Conservation (phyloP, 1,284 basidiomycete genomes). For the Singerocomus inundabilis region DNA sequence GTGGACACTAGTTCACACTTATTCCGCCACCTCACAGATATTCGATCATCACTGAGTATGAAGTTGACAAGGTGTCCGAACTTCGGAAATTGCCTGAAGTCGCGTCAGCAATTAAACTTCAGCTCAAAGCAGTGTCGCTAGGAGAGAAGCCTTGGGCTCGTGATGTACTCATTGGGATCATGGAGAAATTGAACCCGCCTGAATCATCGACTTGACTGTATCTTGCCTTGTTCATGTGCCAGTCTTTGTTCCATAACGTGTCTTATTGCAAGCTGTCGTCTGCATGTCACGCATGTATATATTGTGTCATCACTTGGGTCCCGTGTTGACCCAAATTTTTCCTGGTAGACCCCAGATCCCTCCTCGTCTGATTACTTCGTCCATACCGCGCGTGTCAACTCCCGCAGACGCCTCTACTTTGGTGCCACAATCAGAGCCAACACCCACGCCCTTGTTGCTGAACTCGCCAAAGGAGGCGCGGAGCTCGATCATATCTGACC, state of each 20-base stretch:
- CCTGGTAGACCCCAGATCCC: constrained; percentile 35
- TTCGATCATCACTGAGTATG: constrained; percentile 12
- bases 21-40: constrained; percentile 15
- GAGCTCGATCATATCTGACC: constrained; percentile 25
- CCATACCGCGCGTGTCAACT: constrained; percentile 33
- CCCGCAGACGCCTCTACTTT: constrained; percentile 28
- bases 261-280: neutral
- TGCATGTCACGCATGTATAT: neutral
- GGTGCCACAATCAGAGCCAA: constrained; percentile 23
- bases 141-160: constrained; percentile 31
- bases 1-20: constrained; percentile 24
- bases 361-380: constrained; percentile 33
- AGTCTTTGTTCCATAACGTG: neutral
- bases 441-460: constrained; percentile 15
- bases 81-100: constrained; percentile 25
- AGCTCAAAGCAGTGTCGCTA: constrained; percentile 23
- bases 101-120: constrained; percentile 18
- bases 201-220: constrained; percentile 3
- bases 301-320: constrained; percentile 20
- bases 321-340: constrained; percentile 29
- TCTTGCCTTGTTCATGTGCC: neutral
- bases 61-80: constrained; percentile 22
- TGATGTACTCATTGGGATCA: constrained; percentile 23
- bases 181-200: constrained; percentile 22
- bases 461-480: constrained; percentile 31